These are phyloP conservation scores for Teratosphaeria destructans DNA, from an alignment of 2,329 filamentous ascomycete species.

Conservation along the genomic window DNA sequence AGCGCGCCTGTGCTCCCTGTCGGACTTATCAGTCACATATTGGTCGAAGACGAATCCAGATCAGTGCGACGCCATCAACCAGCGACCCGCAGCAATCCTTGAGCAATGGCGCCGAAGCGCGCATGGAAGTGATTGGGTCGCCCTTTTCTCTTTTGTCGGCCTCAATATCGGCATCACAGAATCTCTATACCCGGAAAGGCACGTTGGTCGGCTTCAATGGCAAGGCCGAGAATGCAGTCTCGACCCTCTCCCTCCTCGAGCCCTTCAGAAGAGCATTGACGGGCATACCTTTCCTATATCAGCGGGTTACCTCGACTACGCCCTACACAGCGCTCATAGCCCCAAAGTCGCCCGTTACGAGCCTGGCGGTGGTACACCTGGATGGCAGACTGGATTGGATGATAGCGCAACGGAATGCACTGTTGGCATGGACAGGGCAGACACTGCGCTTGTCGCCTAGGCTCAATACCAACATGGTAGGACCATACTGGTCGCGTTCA, in stretches of 20 bases:
- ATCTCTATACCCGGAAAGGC: slow-evolving; percentile 82
- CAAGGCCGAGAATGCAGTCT: slow-evolving; percentile 82
- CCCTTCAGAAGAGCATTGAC: slow-evolving; percentile 70
- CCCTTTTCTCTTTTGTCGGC: slow-evolving; percentile 92
- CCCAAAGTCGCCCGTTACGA: slow-evolving; percentile 75
- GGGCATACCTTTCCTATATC: slow-evolving; percentile 90
- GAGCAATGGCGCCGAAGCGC: slow-evolving; percentile 52
- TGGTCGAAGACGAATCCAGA: slow-evolving; percentile 31
- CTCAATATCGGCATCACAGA: slow-evolving; percentile 83
- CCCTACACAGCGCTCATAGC: slow-evolving; percentile 83
- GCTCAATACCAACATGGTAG: slow-evolving; percentile 1
- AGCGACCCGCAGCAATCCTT: slow-evolving; percentile 28
- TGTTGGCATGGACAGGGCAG: slow-evolving; percentile 95
- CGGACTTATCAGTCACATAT: slow-evolving; percentile 4
- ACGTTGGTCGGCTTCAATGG: slow-evolving; percentile 84
- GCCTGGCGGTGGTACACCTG: slow-evolving; percentile 77
- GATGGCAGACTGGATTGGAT: slow-evolving; percentile 96
- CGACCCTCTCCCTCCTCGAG: slow-evolving; percentile 76
- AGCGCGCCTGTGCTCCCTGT: slow-evolving; percentile 18
- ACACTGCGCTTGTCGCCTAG: slow-evolving; percentile 62
- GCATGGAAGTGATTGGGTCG: slow-evolving; percentile 84
- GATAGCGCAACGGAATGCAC: slow-evolving; percentile 71
- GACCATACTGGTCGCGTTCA: neutral
- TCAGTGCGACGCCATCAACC: slow-evolving; percentile 34
- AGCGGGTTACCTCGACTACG: slow-evolving; percentile 74